phyloP scores from a whole-genome alignment of 2,329 filamentous ascomycete species.

The Diaporthe aspalathi region DNA sequence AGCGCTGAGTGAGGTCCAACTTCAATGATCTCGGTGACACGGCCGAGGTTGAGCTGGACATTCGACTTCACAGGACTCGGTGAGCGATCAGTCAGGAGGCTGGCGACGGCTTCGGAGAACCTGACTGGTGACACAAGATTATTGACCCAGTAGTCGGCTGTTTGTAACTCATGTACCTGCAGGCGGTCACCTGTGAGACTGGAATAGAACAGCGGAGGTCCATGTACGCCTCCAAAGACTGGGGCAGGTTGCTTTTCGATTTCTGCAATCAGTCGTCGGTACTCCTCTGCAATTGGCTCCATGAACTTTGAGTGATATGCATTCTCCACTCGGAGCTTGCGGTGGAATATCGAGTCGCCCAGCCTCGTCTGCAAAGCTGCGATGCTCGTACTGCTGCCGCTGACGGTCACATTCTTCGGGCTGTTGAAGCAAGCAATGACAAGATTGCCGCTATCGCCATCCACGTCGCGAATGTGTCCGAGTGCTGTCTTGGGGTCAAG shows the following conservation, averaged over 20 bases:
- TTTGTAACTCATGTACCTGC: background rate
- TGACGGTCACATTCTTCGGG: conserved; percentile 42
- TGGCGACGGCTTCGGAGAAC: background rate
- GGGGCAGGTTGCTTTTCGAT: background rate
- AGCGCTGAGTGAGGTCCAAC: conserved; percentile 14
- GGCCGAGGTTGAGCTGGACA: conserved; percentile 3
- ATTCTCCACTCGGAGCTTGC: conserved; percentile 47
- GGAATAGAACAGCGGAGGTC: conserved; percentile 15
- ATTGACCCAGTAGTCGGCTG: conserved; percentile 27
- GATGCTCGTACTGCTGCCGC: conserved; percentile 45
- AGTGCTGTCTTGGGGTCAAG: conserved; percentile 1
- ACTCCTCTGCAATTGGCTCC: conserved; percentile 43
- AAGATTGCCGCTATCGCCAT: conserved; percentile 26
- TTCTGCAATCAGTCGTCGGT: conserved; percentile 26
- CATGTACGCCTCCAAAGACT: background rate
- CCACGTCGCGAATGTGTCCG: conserved; percentile 38
- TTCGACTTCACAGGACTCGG: conserved; percentile 20
- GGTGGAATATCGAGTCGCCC: conserved; percentile 45
- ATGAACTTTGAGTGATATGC: conserved; percentile 54
- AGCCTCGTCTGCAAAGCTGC: conserved; percentile 37
- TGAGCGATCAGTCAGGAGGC: background rate
- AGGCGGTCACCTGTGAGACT: conserved; percentile 3
- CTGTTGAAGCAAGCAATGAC: conserved; percentile 25
- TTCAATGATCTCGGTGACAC: conserved; percentile 28
- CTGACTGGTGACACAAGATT: conserved; percentile 22